Evolutionary conservation across 2,329 filamentous ascomycete species (phyloP), one percentile per base, ranked within the genome.

Genomic region (Lasiodiplodia citricola): DNA sequence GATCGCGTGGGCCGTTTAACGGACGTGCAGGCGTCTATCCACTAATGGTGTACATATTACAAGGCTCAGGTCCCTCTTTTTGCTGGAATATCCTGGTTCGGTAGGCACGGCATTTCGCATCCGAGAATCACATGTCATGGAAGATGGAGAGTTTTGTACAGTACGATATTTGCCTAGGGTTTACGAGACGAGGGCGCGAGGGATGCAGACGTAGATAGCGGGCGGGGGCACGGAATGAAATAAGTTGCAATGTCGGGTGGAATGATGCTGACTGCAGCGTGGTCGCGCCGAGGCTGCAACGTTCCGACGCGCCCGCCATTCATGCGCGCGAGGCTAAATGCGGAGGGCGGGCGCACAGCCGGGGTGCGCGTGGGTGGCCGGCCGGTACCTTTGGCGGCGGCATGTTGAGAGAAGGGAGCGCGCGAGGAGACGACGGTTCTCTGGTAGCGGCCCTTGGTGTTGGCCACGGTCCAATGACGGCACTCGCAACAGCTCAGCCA

Each of bases 121-220:
- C 58, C 58, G 44, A 51, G 44, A 50, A 63, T 63, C 58, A 63
- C 58, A 63, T 63, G 58, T 63, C 44, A 64, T 14, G 60, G 60
- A n/a, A 21, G 44, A 37, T 7, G 5, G 31, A 37, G 28, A 56
- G 16, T 23, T 11, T 28, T 16, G 35, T 16, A 50, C 41, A 37
- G 41, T 31, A 14, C 25, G 16, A n/a, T 50, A 64, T 64, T 52
- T 64, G 44, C 25, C 38, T 37, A 38, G 31, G 25, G 18, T 31
- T 11, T 52, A 51, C 37, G 47, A 35, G 47, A 16, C 28, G 38
- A 47, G 10, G 41, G 51, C 14, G 44, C 31, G 28, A 64, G 18
- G 18, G 8, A 31, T 51, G 41, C 58, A 62, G 58, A 51, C 13
- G 4, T 41, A 60, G 37, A 47, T 21, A 63, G 58, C 44, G 25